Conservation (phyloP, 2,329 filamentous ascomycete genomes). For the Thelonectria rubi region DNA sequence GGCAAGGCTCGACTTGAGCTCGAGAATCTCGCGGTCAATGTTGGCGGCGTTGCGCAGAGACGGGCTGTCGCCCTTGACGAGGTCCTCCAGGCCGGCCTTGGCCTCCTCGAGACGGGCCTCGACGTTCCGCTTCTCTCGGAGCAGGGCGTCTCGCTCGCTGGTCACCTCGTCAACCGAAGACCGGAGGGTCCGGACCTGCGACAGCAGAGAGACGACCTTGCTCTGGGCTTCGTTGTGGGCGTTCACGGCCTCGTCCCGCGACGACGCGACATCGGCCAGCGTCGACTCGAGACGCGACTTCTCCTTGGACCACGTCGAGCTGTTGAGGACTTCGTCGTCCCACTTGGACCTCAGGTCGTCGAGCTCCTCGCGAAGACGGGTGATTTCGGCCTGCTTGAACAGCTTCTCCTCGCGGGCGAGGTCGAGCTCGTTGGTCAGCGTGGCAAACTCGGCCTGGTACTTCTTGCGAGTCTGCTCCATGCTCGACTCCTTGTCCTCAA, state of each 20-base stretch:
- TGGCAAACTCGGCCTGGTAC: slow-evolving; percentile 92
- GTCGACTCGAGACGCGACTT: slow-evolving; percentile 92
- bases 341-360: slow-evolving; percentile 95
- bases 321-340: slow-evolving; percentile 98
- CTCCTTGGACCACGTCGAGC: slow-evolving; percentile 98
- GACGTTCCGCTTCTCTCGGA: slow-evolving; percentile 89
- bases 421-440: slow-evolving; percentile 90
- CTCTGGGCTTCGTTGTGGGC: slow-evolving; percentile 95
- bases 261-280: slow-evolving; percentile 85
- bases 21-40: slow-evolving; percentile 87
- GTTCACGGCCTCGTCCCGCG: slow-evolving; percentile 90
- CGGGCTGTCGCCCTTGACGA: slow-evolving; percentile 84
- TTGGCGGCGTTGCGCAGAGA: slow-evolving; percentile 89
- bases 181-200: slow-evolving; percentile 86
- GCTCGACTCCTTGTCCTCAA: slow-evolving; percentile 94
- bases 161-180: slow-evolving; percentile 86
- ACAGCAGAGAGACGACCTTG: slow-evolving; percentile 89
- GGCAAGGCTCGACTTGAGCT: slow-evolving; percentile 86
- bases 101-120: slow-evolving; percentile 88
- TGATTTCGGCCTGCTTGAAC: slow-evolving; percentile 87
- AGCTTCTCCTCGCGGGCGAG: slow-evolving; percentile 88
- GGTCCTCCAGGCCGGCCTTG: slow-evolving; percentile 86
- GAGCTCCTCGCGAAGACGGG: slow-evolving; percentile 90
- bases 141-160: slow-evolving; percentile 83
- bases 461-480: slow-evolving; percentile 98